Evolutionary conservation across 257 asterid genomes (phyloP).

Genomic region (Cruciata laevipes): DNA sequence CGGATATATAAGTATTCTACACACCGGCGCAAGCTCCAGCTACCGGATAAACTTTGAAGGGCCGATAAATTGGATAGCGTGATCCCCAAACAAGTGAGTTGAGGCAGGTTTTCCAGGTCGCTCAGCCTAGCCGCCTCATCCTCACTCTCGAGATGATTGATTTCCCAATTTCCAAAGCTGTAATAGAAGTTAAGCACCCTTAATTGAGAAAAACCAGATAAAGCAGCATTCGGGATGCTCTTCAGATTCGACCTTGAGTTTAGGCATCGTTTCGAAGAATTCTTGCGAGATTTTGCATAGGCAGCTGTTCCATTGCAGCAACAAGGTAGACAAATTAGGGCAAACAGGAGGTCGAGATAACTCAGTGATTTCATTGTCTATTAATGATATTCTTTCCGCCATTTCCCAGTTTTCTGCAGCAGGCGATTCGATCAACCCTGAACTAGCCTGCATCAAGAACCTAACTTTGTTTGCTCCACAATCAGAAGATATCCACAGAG

Average conservation of each 20-base stretch:
- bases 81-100: conserved; percentile 27
- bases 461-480: conserved; percentile 7
- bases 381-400: conserved; percentile 37
- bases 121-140: conserved; percentile 23
- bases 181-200: conserved; percentile 41
- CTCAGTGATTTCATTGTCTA: conserved; percentile 39
- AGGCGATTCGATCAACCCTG: conserved; percentile 32
- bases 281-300: conserved; percentile 27
- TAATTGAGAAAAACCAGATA: conserved; percentile 30
- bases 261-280: conserved; percentile 31
- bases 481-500: conserved; percentile 28
- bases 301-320: conserved; percentile 37
- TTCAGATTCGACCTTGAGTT: conserved; percentile 34
- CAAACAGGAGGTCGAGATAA: conserved; percentile 22
- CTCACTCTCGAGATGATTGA: conserved; percentile 17
- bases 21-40: conserved; percentile 23
- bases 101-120: conserved; percentile 28
- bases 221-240: conserved; percentile 29
- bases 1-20: conserved; percentile 39
- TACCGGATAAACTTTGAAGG: conserved; percentile 25
- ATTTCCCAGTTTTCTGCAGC: conserved; percentile 25
- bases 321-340: conserved; percentile 32
- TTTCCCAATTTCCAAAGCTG: conserved; percentile 35
- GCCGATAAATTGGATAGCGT: conserved; percentile 27
- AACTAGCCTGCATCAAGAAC: conserved; percentile 35